Percentiles rank a stretch among this genome's conserved stretches.
phyloP scores from a whole-genome alignment of 208 protist genomes.

The Kentomonas sorsogonicus region DNA sequence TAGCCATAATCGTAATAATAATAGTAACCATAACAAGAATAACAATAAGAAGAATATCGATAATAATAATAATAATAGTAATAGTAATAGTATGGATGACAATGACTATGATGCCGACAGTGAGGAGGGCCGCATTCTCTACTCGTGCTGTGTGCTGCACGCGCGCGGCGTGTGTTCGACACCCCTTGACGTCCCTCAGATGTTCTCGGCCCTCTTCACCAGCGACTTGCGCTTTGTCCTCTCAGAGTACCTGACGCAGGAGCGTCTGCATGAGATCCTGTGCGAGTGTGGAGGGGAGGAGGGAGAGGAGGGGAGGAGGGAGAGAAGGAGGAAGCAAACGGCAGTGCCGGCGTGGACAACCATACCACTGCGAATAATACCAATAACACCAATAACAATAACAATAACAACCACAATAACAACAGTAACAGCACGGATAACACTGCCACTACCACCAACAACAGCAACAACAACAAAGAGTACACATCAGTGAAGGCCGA shows the following conservation, averaged over 20 bases:
- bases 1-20: conserved; percentile 7
- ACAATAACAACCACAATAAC: conserved; percentile 3
- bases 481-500: too few species aligned
- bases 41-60: too few species aligned
- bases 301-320: not conserved
- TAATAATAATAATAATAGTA: too few species aligned
- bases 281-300: conserved; percentile 7
- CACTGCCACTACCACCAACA: not conserved
- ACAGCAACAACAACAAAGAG: too few species aligned
- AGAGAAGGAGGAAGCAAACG: not conserved
- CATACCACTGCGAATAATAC: not conserved
- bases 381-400: conserved; percentile 5
- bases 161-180: conserved; percentile 54
- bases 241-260: conserved; percentile 23
- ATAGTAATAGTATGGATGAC: too few species aligned
- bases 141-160: conserved; percentile 57
- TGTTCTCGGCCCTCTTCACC: conserved; percentile 58
- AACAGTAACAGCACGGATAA: not conserved
- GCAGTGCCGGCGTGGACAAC: too few species aligned
- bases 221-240: conserved; percentile 50
- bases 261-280: conserved; percentile 9
- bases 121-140: too few species aligned
- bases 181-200: conserved; percentile 40
- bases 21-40: too few species aligned
- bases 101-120: too few species aligned